These are phyloP conservation scores for Brassica carinata DNA, from an alignment of 345 rosid species.

Conservation along the genomic window DNA sequence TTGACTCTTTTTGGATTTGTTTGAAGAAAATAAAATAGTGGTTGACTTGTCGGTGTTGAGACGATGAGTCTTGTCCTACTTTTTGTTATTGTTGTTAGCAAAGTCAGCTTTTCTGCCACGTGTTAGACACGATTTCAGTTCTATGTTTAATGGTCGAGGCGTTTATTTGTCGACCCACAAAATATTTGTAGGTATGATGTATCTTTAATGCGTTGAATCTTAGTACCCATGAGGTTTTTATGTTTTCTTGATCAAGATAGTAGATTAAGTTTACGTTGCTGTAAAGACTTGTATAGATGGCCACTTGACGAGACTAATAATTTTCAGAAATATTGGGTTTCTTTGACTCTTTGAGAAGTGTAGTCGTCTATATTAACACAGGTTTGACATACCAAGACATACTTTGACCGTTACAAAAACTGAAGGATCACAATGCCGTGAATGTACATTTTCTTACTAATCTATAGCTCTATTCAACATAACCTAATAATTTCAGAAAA, in stretches of 20 bases:
- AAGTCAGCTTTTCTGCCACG: conserved; percentile 34
- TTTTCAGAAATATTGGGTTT: not conserved
- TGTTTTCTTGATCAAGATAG: not conserved
- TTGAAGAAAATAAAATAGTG: conserved; percentile 15
- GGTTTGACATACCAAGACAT: not conserved
- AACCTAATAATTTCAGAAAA: not conserved
- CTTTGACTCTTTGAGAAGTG: not conserved
- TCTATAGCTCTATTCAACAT: not conserved
- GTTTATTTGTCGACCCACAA: not conserved
- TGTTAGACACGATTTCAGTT: conserved; percentile 13
- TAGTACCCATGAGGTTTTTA: not conserved
- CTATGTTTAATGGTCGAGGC: conserved; percentile 3
- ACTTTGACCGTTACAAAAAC: not conserved
- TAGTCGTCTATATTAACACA: not conserved
- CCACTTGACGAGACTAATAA: not conserved
- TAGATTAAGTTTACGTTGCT: not conserved
- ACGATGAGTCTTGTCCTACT: not conserved
- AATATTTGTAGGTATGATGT: conserved; percentile 1
- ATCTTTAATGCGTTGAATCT: not conserved
- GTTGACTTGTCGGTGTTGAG: conserved; percentile 39
- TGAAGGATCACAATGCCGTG: not conserved
- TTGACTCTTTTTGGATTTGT: conserved; percentile 1
- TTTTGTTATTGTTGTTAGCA: not conserved
- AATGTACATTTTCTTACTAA: not conserved
- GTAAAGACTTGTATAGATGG: not conserved